phyloP scores from a whole-genome alignment of 1,284 basidiomycete species.

The Cryptococcus depauperatus region DNA sequence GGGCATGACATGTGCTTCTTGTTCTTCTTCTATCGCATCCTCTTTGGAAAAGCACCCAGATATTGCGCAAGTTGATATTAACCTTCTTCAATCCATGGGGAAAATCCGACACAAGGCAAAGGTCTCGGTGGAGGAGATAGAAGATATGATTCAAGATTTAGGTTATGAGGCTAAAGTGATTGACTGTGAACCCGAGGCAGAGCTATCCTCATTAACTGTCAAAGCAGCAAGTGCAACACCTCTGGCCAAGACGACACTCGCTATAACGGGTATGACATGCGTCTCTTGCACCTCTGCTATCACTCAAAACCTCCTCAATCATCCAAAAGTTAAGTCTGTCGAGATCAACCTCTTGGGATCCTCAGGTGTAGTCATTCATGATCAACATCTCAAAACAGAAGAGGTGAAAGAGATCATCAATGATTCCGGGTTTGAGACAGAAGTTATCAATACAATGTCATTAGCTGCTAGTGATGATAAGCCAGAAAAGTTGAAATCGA shows the following conservation, averaged over 20 bases:
- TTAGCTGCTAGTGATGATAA: neutral
- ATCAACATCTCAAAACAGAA: neutral
- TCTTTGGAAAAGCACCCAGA: slow-evolving; percentile 17
- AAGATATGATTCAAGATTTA: slow-evolving; percentile 35
- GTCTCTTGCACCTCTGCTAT: slow-evolving; percentile 37
- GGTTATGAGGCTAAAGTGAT: slow-evolving; percentile 33
- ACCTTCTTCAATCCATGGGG: slow-evolving; percentile 24
- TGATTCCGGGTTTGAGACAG: slow-evolving; percentile 38
- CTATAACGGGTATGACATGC: slow-evolving; percentile 38
- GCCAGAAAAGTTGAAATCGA: slow-evolving; percentile 3
- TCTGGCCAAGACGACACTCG: slow-evolving; percentile 12
- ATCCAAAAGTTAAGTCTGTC: slow-evolving; percentile 12
- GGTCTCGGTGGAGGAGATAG: slow-evolving; percentile 8
- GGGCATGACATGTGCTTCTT: slow-evolving; percentile 40
- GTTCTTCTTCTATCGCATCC: slow-evolving; percentile 31
- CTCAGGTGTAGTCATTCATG: slow-evolving; percentile 20
- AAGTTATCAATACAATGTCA: slow-evolving; percentile 5
- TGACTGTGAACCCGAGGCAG: slow-evolving; percentile 4
- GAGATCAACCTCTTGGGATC: slow-evolving; percentile 26
- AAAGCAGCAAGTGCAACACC: neutral
- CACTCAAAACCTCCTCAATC: slow-evolving; percentile 19
- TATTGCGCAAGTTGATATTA: slow-evolving; percentile 19
- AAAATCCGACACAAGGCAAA: slow-evolving; percentile 15
- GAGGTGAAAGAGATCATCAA: slow-evolving; percentile 30
- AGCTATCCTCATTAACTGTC: no score